phyloP scores from a whole-genome alignment of 768 basidiomycete genomes.

The Psilocybe tampanensis region DNA sequence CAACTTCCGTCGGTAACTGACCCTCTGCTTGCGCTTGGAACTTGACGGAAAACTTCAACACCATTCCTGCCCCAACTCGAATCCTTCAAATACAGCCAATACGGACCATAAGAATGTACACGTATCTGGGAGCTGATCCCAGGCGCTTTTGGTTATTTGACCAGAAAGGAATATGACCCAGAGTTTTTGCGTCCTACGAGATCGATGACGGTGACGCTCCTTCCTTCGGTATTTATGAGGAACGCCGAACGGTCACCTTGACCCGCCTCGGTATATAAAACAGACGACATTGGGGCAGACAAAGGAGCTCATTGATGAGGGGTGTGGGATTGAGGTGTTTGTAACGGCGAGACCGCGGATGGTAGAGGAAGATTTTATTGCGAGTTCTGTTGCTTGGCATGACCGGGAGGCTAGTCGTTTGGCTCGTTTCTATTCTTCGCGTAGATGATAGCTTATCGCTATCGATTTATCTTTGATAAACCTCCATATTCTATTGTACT shows the following conservation, averaged over 20 bases:
- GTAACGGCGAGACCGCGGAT: no score
- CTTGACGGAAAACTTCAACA: no score
- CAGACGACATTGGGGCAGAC: neutral
- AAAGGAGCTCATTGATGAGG: neutral
- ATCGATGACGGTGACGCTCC: neutral
- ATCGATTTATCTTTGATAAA: no score
- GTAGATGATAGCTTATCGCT: no score
- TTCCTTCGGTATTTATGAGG: neutral
- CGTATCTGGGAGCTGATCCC: neutral
- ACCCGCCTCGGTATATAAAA: neutral
- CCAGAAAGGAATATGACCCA: neutral
- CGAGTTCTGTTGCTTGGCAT: no score
- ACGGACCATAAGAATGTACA: neutral
- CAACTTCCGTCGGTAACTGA: no score
- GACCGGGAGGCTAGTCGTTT: no score
- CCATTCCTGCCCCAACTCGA: neutral
- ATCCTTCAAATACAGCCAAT: neutral
- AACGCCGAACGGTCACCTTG: neutral
- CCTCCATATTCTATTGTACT: no score
- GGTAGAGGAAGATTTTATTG: no score
- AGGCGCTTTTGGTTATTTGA: neutral
- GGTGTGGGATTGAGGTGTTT: no score
- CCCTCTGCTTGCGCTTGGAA: no score
- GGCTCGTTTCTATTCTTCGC: no score
- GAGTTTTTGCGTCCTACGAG: neutral